Evolutionary conservation across 768 basidiomycete genomes (phyloP).

Genomic region (Pleurotus salmoneostramineus): DNA sequence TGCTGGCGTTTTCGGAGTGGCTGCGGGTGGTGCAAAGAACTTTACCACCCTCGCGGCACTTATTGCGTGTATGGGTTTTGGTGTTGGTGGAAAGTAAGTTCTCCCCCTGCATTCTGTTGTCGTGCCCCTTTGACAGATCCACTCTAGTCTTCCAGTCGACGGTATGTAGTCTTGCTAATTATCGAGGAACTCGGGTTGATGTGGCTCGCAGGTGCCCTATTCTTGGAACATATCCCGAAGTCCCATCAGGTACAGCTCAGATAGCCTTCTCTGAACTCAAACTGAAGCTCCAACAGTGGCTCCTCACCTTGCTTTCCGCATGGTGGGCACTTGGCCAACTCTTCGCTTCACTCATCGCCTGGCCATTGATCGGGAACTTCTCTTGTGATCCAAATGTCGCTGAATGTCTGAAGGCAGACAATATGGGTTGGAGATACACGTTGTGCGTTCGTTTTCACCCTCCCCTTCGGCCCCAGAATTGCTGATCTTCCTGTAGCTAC

Average conservation of each 20-base stretch:
- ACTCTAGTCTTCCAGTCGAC: constrained; percentile 38
- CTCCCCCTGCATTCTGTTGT: constrained; percentile 9
- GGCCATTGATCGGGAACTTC: constrained; percentile 53
- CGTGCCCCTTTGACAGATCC: constrained; percentile 11
- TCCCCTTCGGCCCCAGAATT: not conserved
- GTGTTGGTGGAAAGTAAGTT: constrained; percentile 48
- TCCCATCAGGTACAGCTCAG: constrained; percentile 29
- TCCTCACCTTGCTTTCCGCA: constrained; percentile 49
- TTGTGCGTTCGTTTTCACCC: constrained; percentile 27
- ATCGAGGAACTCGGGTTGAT: not conserved
- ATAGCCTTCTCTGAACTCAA: not conserved
- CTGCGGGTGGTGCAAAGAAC: constrained; percentile 41
- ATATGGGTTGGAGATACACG: constrained; percentile 62
- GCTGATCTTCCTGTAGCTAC: constrained; percentile 21
- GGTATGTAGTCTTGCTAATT: constrained; percentile 24
- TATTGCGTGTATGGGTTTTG: constrained; percentile 44
- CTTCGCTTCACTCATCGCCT: constrained; percentile 46
- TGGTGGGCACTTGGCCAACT: constrained; percentile 54
- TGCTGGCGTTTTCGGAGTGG: constrained; percentile 46
- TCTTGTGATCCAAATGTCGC: constrained; percentile 38
- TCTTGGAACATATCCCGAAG: constrained; percentile 39
- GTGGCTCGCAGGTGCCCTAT: constrained; percentile 30
- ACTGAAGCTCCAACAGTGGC: constrained; percentile 28
- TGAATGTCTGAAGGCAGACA: constrained; percentile 42
- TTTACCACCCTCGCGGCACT: constrained; percentile 43